These are phyloP conservation scores for Colletotrichum lindemuthianum DNA, from an alignment of 2,329 filamentous ascomycete genomes.

Conservation along the genomic window DNA sequence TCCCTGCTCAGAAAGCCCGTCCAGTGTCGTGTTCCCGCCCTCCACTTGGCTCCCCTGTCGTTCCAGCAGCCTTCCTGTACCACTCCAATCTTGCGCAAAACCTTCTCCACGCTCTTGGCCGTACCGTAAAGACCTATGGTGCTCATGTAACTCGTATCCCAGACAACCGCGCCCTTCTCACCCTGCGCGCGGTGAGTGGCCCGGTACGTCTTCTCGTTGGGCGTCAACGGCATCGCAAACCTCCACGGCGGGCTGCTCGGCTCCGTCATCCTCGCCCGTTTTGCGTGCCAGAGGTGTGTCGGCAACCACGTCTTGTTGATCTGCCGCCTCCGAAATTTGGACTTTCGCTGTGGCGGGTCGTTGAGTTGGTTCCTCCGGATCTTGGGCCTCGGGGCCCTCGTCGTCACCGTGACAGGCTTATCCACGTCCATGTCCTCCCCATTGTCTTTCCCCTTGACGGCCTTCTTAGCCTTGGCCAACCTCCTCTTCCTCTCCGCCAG, in stretches of 20 bases:
- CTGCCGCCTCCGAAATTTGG: slow-evolving; percentile 86
- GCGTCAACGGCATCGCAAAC: slow-evolving; percentile 85
- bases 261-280: slow-evolving; percentile 87
- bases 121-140: slow-evolving; percentile 82
- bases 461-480: slow-evolving; percentile 48
- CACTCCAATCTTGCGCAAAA: slow-evolving; percentile 74
- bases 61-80: slow-evolving; percentile 70
- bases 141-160: slow-evolving; percentile 95
- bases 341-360: slow-evolving; percentile 62
- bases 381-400: slow-evolving; percentile 65
- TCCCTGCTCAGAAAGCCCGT: slow-evolving; percentile 63
- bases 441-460: slow-evolving; percentile 44
- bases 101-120: slow-evolving; percentile 68
- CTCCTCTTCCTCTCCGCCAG: slow-evolving; percentile 67
- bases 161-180: slow-evolving; percentile 80
- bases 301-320: slow-evolving; percentile 92
- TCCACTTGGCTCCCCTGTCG: slow-evolving; percentile 76
- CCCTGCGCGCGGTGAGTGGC: slow-evolving; percentile 84
- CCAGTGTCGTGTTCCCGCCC: slow-evolving; percentile 61
- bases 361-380: slow-evolving; percentile 77
- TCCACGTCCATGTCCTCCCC: slow-evolving; percentile 37
- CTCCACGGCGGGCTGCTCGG: slow-evolving; percentile 87
- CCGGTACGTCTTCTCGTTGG: slow-evolving; percentile 89
- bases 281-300: slow-evolving; percentile 93
- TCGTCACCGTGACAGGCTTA: slow-evolving; percentile 45